phyloP scores from a whole-genome alignment of 129 eudicot species.

The Lonicera japonica region DNA sequence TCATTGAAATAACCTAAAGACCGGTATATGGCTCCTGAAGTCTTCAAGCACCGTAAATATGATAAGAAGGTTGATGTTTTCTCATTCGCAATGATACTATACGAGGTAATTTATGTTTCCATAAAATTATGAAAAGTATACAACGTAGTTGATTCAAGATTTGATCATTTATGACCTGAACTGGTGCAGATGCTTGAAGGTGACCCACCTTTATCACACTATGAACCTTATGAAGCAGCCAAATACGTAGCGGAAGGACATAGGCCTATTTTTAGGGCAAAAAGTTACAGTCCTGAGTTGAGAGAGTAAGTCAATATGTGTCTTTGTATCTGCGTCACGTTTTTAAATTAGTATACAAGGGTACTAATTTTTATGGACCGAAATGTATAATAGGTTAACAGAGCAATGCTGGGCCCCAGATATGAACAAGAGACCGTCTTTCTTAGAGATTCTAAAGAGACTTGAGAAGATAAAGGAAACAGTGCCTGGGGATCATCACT shows the following conservation, averaged over 20 bases:
- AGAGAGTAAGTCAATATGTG: slow-evolving; percentile 57
- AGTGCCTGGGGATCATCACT: slow-evolving; percentile 58
- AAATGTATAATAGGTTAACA: slow-evolving; percentile 36
- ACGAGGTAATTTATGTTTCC: slow-evolving; percentile 55
- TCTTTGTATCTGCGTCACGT: neutral
- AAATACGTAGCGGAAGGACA: slow-evolving; percentile 86
- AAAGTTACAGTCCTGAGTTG: slow-evolving; percentile 59
- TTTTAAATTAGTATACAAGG: neutral
- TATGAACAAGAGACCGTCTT: slow-evolving; percentile 75
- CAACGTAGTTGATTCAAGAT: neutral
- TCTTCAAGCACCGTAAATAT: slow-evolving; percentile 92
- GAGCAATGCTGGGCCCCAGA: slow-evolving; percentile 82
- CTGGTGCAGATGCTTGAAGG: slow-evolving; percentile 96
- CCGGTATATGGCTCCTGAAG: slow-evolving; percentile 99
- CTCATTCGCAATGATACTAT: slow-evolving; percentile 95
- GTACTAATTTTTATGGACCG: neutral
- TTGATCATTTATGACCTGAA: neutral
- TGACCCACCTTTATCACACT: slow-evolving; percentile 70
- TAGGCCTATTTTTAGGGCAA: slow-evolving; percentile 71
- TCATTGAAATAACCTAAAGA: slow-evolving; percentile 34
- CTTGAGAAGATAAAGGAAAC: slow-evolving; percentile 73
- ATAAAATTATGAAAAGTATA: neutral
- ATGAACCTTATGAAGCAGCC: slow-evolving; percentile 98
- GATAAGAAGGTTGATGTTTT: slow-evolving; percentile 96
- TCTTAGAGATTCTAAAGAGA: slow-evolving; percentile 71